These are phyloP conservation scores for Tolypocladium tundrense DNA, from an alignment of 2,329 filamentous ascomycete genomes.

Conservation along the genomic window DNA sequence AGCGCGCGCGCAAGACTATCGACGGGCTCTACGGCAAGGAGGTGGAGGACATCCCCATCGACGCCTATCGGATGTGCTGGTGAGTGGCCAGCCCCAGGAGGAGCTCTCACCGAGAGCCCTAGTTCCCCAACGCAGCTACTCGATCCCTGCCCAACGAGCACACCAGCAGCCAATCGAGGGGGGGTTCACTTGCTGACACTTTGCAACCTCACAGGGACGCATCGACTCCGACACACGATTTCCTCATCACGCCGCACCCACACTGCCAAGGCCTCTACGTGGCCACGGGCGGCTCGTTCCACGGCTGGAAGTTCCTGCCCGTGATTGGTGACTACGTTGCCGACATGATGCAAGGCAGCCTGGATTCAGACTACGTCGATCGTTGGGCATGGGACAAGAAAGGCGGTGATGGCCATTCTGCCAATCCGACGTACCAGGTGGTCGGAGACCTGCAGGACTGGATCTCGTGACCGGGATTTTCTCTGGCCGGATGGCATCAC, in stretches of 20 bases:
- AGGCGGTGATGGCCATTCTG: slow-evolving; percentile 27
- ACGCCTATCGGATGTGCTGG: slow-evolving; percentile 36
- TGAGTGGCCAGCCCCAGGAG: slow-evolving; percentile 13
- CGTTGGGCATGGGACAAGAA: slow-evolving; percentile 38
- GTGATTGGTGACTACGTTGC: slow-evolving; percentile 50
- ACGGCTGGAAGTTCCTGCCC: slow-evolving; percentile 56
- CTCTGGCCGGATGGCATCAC: background rate
- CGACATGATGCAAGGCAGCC: slow-evolving; percentile 33
- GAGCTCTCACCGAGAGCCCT: slow-evolving; percentile 1
- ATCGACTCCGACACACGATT: slow-evolving; percentile 52
- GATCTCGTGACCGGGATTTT: slow-evolving; percentile 13
- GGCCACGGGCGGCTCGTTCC: slow-evolving; percentile 53
- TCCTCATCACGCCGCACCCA: slow-evolving; percentile 44
- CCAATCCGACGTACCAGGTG: slow-evolving; percentile 31
- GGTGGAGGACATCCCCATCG: slow-evolving; percentile 25
- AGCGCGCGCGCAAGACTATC: slow-evolving; percentile 28
- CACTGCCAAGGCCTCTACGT: slow-evolving; percentile 43
- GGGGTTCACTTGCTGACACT: slow-evolving; percentile 4
- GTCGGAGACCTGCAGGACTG: slow-evolving; percentile 29
- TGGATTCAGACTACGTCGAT: slow-evolving; percentile 25
- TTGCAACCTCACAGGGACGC: slow-evolving; percentile 39
- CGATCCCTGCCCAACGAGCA: background rate
- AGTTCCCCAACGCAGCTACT: background rate
- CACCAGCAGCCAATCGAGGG: background rate
- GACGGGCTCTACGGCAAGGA: slow-evolving; percentile 31